phyloP scores from a whole-genome alignment of 2,329 filamentous ascomycete genomes.

The Trichoderma polysporum region DNA sequence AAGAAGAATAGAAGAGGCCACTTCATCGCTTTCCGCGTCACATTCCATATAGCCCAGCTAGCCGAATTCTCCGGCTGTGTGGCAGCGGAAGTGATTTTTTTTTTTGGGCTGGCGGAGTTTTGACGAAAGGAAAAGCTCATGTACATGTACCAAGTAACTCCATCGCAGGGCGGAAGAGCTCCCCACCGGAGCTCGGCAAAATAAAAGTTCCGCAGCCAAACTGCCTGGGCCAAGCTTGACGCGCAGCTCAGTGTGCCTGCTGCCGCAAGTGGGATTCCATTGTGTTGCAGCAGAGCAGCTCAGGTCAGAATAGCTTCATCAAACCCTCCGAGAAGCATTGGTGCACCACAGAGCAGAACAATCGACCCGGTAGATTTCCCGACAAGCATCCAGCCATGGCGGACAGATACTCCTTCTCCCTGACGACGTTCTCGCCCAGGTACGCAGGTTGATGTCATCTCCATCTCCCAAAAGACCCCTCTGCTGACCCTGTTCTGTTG shows the following conservation, averaged over 20 bases:
- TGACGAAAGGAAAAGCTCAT: background rate
- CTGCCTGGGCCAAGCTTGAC: slow-evolving; percentile 34
- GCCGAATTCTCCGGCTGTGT: slow-evolving; percentile 16
- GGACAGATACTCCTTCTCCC: slow-evolving; percentile 97
- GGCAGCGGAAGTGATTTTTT: background rate
- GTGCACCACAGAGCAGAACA: slow-evolving; percentile 24
- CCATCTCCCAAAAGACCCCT: slow-evolving; percentile 20
- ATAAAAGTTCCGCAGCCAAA: slow-evolving; percentile 27
- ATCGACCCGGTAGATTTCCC: background rate
- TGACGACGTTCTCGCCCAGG: slow-evolving; percentile 99
- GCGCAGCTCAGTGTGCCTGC: slow-evolving; percentile 42
- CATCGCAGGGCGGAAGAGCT: slow-evolving; percentile 15
- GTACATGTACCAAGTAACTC: background rate
- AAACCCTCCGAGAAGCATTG: slow-evolving; percentile 24
- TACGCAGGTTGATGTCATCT: slow-evolving; percentile 47
- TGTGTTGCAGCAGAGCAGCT: slow-evolving; percentile 37
- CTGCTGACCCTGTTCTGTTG: slow-evolving; percentile 43
- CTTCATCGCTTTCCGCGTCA: slow-evolving; percentile 28
- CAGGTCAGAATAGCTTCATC: slow-evolving; percentile 35
- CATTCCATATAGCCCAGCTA: slow-evolving; percentile 2
- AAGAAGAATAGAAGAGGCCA: slow-evolving; percentile 32
- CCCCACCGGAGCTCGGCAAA: slow-evolving; percentile 29
- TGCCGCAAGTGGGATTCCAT: slow-evolving; percentile 26
- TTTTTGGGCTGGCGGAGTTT: slow-evolving; percentile 7
- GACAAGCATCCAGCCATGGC: slow-evolving; percentile 64